phyloP scores from a whole-genome alignment of 306 rosid species.

The Malus asiatica region DNA sequence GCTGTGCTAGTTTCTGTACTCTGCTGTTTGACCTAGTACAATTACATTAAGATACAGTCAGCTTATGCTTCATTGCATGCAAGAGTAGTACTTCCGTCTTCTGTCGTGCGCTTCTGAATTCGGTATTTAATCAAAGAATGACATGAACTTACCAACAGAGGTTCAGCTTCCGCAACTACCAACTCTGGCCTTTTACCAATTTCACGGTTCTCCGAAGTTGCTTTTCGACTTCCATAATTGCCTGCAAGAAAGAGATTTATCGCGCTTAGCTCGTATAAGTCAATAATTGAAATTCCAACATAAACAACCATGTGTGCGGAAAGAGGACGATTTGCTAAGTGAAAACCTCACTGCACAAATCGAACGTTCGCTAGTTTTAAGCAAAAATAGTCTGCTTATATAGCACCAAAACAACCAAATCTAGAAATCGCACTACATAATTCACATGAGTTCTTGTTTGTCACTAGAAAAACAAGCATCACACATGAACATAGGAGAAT shows the following conservation, averaged over 20 bases:
- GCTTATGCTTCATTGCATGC: conserved; percentile 1
- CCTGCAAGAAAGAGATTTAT: conserved; percentile 14
- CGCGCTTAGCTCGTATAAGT: not conserved
- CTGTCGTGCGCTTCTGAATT: not conserved
- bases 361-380: not conserved
- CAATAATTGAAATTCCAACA: not conserved
- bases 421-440: not conserved
- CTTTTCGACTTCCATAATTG: conserved; percentile 13
- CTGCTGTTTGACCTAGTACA: conserved; percentile 31
- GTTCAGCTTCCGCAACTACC: conserved; percentile 32
- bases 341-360: not conserved
- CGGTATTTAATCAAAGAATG: not conserved
- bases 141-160: conserved; percentile 34
- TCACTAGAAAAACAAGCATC: too few relatives aligned
- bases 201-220: not conserved
- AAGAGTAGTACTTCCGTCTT: not conserved
- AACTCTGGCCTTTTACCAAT: conserved; percentile 19
- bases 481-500: not conserved
- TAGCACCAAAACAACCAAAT: not conserved
- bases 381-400: not conserved
- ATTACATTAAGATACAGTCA: conserved; percentile 5
- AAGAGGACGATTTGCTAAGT: not conserved
- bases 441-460: not conserved
- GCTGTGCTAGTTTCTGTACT: conserved; percentile 13
- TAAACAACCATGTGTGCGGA: not conserved